A percentile compares a stretch with the other conserved stretches of the same genome.
These are phyloP conservation scores for Streptanthus diversifolius DNA, from an alignment of 345 rosid species.

Conservation along the genomic window DNA sequence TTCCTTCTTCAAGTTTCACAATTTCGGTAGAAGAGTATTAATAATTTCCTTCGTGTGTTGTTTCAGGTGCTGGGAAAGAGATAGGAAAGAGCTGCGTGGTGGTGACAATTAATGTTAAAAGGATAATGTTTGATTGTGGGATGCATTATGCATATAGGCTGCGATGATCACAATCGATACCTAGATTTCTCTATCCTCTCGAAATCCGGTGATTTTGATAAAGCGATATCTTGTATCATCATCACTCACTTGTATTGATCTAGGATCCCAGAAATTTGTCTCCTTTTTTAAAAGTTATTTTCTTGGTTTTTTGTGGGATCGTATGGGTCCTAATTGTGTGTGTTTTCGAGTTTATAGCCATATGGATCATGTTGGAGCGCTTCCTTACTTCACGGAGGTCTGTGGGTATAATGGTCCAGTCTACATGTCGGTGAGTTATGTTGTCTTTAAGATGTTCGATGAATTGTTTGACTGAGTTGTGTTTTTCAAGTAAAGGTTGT, in stretches of 20 bases:
- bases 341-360: conserved; percentile 46
- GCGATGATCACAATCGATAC: conserved; percentile 71
- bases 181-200: conserved; percentile 82
- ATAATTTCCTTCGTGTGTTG: too few species aligned
- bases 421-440: conserved; percentile 80
- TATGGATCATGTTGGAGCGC: conserved; percentile 91
- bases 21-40: not conserved
- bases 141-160: conserved; percentile 99
- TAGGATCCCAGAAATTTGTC: not conserved
- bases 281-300: not conserved
- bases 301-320: not conserved
- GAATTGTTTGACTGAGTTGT: conserved; percentile 17
- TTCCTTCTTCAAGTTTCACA: not conserved
- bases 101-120: conserved; percentile 78
- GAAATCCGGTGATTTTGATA: conserved; percentile 50
- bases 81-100: conserved; percentile 95
- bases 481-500: not conserved
- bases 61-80: conserved; percentile 89
- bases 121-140: conserved; percentile 94
- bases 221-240: conserved; percentile 59
- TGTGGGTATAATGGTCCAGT: conserved; percentile 83
- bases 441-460: conserved; percentile 36
- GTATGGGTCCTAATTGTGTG: not conserved
- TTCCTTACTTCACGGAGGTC: conserved; percentile 92
- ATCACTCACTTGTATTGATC: conserved; percentile 74